Evolutionary conservation across 2,329 filamentous ascomycete genomes (phyloP), one percentile per base, ranked within the genome.

Genomic region (Fragosphaeria purpurea): DNA sequence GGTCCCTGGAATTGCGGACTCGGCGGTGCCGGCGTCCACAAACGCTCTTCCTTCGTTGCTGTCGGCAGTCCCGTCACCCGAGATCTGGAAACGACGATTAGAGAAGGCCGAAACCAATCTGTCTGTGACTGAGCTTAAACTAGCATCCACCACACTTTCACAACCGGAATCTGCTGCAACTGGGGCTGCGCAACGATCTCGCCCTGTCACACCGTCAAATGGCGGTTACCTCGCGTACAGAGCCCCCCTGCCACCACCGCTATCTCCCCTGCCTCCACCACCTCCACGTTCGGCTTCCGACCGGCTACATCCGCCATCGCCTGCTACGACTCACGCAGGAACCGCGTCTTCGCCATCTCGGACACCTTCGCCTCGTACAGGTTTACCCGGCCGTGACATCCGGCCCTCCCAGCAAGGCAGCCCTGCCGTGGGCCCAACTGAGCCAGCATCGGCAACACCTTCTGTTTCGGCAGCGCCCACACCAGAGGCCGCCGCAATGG

Each of bases 11-110:
- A 22, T 22, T 22, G 50, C 57, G 59, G 40, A 47, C 49, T 47
- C 56, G 62, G 44, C 56, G 54, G 54, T 31, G 55, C 59, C 10
- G 55, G 54, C 44, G 57, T 53, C 38, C 56, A 55, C 31, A 55
- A 54, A 33, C 51, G 55, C 57, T 59, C 53, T 35, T 44, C 7
- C 41, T 44, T 44, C 31, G 55, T 22, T 10, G 35, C 45, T 13
- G 35, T 11, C 35, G 35, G 22, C 22, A 22, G 22, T 22, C 22
- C 56, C 56, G 34, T 56, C 58, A 44, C 57, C 58, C 7, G 64
- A 70, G 54, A 64, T 72, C 35, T 79, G 75, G 75, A 69, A 70
- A 51, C 68, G 76, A 48, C 70, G 76, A 44, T 76, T 74, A 11
- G 63, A 70, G 32, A 78, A 73, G 59, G 67, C 66, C 50, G 72